Evolutionary conservation across 805 yeast genomes (phyloP).

Genomic region (Ogataea kodamae): DNA sequence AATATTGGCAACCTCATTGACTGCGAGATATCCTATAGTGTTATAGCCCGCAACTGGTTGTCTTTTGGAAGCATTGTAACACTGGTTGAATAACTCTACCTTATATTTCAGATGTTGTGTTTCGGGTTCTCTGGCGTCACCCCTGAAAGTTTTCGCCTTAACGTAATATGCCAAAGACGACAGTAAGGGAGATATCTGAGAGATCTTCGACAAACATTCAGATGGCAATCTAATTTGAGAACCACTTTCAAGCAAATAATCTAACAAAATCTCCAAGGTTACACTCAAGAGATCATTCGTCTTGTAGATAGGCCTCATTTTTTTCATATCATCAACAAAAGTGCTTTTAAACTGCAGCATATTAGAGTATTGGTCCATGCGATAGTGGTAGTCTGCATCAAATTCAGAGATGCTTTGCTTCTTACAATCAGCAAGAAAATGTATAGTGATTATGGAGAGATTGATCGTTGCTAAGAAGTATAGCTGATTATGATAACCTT

Average conservation of each 20-base stretch:
- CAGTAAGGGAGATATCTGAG: constrained; percentile 25
- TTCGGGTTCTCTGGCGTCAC: constrained; percentile 12
- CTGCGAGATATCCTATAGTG: constrained; percentile 11
- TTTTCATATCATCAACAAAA: constrained; percentile 15
- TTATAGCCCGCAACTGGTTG: constrained; percentile 8
- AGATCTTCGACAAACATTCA: constrained; percentile 8
- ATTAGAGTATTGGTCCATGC: constrained; percentile 22
- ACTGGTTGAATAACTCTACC: constrained; percentile 19
- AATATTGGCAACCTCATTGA: constrained; percentile 8
- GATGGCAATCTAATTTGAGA: background rate
- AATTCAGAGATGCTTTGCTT: constrained; percentile 19
- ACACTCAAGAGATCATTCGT: constrained; percentile 8
- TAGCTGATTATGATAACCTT: constrained; percentile 23
- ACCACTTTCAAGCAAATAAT: constrained; percentile 4
- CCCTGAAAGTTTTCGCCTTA: constrained; percentile 15
- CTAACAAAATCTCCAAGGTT: constrained; percentile 12
- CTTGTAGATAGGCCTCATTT: constrained; percentile 7
- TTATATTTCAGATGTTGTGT: constrained; percentile 18
- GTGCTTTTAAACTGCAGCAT: constrained; percentile 20
- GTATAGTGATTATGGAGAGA: constrained; percentile 19
- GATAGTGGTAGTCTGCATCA: constrained; percentile 17
- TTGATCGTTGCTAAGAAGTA: constrained; percentile 26
- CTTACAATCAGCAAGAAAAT: constrained; percentile 19
- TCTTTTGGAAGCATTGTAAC: constrained; percentile 17
- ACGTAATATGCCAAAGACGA: constrained; percentile 26